These are phyloP conservation scores for Ochetophila trinervis DNA, from an alignment of 306 rosid species.

Conservation along the genomic window DNA sequence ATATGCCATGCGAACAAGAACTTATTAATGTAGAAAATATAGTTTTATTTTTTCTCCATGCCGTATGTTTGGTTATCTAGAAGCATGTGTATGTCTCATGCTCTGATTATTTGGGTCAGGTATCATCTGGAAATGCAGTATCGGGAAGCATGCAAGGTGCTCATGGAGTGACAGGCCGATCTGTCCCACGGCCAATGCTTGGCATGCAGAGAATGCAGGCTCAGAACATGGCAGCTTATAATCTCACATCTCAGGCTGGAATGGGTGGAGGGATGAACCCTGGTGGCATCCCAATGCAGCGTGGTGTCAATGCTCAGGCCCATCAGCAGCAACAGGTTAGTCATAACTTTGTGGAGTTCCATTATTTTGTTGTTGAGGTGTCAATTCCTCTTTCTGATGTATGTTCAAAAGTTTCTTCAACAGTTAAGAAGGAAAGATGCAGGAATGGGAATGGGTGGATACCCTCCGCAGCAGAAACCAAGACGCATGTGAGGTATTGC, in stretches of 20 bases:
- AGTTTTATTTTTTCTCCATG: background rate
- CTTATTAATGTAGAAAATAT: too few species aligned
- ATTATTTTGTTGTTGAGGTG: background rate
- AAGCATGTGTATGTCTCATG: slow-evolving; percentile 1
- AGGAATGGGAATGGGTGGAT: slow-evolving; percentile 63
- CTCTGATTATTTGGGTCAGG: slow-evolving; percentile 43
- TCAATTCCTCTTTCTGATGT: background rate
- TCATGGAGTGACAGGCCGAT: slow-evolving; percentile 58
- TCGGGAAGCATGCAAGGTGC: slow-evolving; percentile 59
- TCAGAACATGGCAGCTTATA: slow-evolving; percentile 70
- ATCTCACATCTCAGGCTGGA: slow-evolving; percentile 77
- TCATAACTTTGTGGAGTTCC: background rate
- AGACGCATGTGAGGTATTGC: slow-evolving; percentile 63
- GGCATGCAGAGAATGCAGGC: slow-evolving; percentile 82
- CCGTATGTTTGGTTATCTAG: background rate
- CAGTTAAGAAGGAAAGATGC: slow-evolving; percentile 82
- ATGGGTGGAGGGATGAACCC: slow-evolving; percentile 87
- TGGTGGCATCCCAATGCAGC: slow-evolving; percentile 79
- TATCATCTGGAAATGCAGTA: slow-evolving; percentile 67
- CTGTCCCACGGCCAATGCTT: slow-evolving; percentile 62
- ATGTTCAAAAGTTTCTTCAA: slow-evolving; percentile 22
- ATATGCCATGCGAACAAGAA: too few species aligned
- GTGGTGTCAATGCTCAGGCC: slow-evolving; percentile 71
- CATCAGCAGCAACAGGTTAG: slow-evolving; percentile 89
- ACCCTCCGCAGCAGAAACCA: slow-evolving; percentile 77